phyloP scores from a whole-genome alignment of 495 filamentous ascomycete species.

The Penicillium lagena region DNA sequence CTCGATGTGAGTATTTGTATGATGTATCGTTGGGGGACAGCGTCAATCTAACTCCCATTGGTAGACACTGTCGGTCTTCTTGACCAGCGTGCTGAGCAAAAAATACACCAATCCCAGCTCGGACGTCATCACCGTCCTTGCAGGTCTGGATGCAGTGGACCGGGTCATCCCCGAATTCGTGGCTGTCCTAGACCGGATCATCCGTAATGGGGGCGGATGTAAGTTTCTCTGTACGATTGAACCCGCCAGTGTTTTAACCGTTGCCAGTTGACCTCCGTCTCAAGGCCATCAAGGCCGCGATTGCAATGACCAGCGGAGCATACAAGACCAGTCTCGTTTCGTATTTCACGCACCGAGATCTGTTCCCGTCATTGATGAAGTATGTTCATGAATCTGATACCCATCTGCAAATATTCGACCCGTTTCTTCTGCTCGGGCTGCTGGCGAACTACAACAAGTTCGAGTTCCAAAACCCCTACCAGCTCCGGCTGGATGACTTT shows the following conservation, averaged over 20 bases:
- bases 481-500: conserved; percentile 92
- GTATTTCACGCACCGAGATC: conserved; percentile 90
- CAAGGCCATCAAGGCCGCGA: conserved; percentile 73
- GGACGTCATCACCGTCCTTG: conserved; percentile 84
- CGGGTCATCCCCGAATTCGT: conserved; percentile 84
- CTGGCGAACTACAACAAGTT: conserved; percentile 99
- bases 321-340: conserved; percentile 91
- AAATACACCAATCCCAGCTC: conserved; percentile 94
- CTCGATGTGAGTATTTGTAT: conserved; percentile 64
- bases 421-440: conserved; percentile 80
- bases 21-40: no score
- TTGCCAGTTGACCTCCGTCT: conserved; percentile 60
- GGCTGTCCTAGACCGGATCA: conserved; percentile 67
- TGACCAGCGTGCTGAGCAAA: conserved; percentile 73
- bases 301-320: conserved; percentile 82
- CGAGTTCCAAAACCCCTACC: conserved; percentile 96
- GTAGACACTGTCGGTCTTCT: conserved; percentile 86
- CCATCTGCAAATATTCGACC: conserved; percentile 54
- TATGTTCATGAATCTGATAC: conserved; percentile 78
- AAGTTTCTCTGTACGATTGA: conserved; percentile 19
- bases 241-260: background rate
- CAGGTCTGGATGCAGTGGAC: conserved; percentile 84
- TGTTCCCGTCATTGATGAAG: conserved; percentile 95
- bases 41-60: conserved; percentile 27
- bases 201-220: conserved; percentile 72